A percentile compares a stretch with the other conserved stretches of the same genome.
Conservation (phyloP, 495 filamentous ascomycete genomes). For the Bathelium albidoporum region DNA sequence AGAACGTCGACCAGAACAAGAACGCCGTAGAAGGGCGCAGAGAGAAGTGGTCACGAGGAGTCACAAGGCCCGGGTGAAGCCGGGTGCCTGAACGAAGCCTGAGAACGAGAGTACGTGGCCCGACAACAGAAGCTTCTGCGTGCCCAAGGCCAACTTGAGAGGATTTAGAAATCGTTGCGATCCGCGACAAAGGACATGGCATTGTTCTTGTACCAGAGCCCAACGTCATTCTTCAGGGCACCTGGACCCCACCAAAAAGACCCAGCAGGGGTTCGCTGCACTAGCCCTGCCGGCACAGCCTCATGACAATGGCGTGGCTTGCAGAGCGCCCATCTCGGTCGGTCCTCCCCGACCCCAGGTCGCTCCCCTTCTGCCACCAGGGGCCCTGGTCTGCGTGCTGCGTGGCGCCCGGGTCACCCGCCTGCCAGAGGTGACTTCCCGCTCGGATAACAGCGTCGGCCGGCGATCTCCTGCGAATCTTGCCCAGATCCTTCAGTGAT, state of each 20-base stretch:
- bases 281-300: neutral
- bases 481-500: neutral
- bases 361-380: neutral
- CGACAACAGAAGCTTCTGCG: neutral
- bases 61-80: neutral
- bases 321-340: neutral
- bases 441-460: slow-evolving; percentile 3
- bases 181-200: slow-evolving; percentile 4
- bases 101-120: slow-evolving; percentile 3
- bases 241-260: neutral
- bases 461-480: neutral
- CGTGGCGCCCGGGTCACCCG: neutral
- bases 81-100: neutral
- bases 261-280: neutral
- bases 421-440: neutral
- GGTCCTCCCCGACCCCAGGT: neutral
- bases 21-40: neutral
- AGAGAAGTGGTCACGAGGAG: neutral
- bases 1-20: neutral
- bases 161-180: neutral
- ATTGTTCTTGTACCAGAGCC: neutral
- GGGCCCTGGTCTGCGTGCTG: neutral
- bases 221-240: neutral
- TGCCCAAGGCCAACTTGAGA: neutral
- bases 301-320: neutral